Evolutionary conservation across 495 filamentous ascomycete species (phyloP), one percentile per base, ranked within the genome.

Genomic region (Hypoxylon subgilvum): DNA sequence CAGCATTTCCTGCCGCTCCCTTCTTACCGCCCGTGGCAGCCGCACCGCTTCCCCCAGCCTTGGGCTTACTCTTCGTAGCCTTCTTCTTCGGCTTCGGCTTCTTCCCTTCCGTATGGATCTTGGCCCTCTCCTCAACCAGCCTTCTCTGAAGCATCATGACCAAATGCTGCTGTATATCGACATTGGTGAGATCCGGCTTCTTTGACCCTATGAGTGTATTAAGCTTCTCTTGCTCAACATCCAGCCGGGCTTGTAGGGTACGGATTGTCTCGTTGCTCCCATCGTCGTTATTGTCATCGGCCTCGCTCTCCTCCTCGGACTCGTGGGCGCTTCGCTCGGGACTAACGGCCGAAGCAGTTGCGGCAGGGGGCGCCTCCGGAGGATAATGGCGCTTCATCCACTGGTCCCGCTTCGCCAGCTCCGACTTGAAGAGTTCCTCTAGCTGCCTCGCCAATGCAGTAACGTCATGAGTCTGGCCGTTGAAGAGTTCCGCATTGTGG

Each of bases 401-500:
- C 9, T 84, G 79, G 9, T 85, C 76, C 74, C 93, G 95, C 65
- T 84, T 82, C 0, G 72, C 69, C 82, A 91, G 90, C 65, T 94
- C 85, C 10, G 73, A 62, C 21, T 90, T 82, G 75, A 92, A 96
- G 1, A 92, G 54, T 10, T 79, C 77, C 66, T 94, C 82, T 3
- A 95, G 75, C 39, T 83, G 75, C 57, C 87, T 82, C 9, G 91
- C 94, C 64, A 87, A 78, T 3, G 73, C 34, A 55, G 89, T 83
- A 8, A 95, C 87, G 0, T 83, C 77, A 61, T 96, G 90, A n/a
- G 82, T 84, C 1, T 76, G 73, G 23, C 90, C 87, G 67, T 98
- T 98, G 82, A 96, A 98, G 19, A 87, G 85, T 76, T 82, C 90
- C 70, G 93, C 96, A 69, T 97, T 97, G 50, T 84, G 81, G 66